Base-by-base conservation (phyloP, 345 rosid genomes). In the Erysimum cheiranthoides region DNA sequence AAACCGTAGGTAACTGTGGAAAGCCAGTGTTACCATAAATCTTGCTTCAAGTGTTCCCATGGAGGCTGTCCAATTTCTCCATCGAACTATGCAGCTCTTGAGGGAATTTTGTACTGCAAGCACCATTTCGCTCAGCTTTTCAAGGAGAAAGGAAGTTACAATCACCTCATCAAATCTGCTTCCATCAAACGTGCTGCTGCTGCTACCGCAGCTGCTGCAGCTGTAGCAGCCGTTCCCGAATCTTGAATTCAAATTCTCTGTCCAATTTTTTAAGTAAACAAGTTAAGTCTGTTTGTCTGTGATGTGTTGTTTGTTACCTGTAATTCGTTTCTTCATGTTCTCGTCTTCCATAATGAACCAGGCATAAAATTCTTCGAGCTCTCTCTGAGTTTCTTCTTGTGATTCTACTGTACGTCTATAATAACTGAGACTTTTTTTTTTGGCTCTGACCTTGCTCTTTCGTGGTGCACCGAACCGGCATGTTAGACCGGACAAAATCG, bases 71-170 rank as follows among this genome's bases (percentile, higher is more conserved):
- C 98, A 10, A 38, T 96, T 32, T 82, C 90, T 21, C 98, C 98
- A n/a, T 96, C 99, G 31, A 92, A 85, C 68, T 96, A 96, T 36
- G 99, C 99, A n/a, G 99, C 99, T 4, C 91, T 96, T 0, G 96
- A 96, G 57, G 98, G 99, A 36, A 82, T 89, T 47, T 78, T 96
- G 71, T 93, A 96, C 68, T 96, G 99, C 85, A 96, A 96, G 70
- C 98, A 89, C 57, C 99, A 96, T 80, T 96, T 96, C 69, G 79
- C 97, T 39, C 99, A 96, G 86, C 96, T 96, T 72, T 96, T 96
- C 85, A 90, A 88, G 86, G 98, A 95, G 87, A 96, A 96, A 68
- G 99, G 99, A 39, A 96, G 93, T 85, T 96, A 96, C 85, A 93
- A 88, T 62, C 98, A 96, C 78, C 86, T 92, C 1, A 84, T 92